Percentiles rank a stretch among this genome's conserved stretches.
These are phyloP conservation scores for Suillus sp. DNA, from an alignment of 768 basidiomycete genomes.

Conservation along the genomic window DNA sequence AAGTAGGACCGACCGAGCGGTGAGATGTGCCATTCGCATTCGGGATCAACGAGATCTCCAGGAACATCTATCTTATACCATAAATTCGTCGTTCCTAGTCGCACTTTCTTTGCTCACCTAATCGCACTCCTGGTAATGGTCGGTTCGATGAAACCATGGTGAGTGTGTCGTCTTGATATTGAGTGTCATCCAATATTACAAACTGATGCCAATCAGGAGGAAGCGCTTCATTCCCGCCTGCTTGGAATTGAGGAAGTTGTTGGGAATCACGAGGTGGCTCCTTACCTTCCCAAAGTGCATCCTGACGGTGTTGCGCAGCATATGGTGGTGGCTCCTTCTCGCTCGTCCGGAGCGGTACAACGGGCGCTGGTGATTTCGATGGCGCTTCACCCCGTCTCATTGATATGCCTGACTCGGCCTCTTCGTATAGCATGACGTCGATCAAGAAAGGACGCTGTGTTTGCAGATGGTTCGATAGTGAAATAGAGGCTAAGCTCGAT, in stretches of 20 bases:
- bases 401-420: too few species aligned
- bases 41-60: not conserved
- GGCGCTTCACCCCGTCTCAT: too few species aligned
- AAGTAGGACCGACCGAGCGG: conserved; percentile 3
- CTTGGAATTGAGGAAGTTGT: not conserved
- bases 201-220: not conserved
- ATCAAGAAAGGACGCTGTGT: not conserved
- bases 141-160: not conserved
- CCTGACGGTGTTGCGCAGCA: conserved; percentile 1
- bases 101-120: not conserved
- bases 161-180: not conserved
- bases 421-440: too few species aligned
- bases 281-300: not conserved
- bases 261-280: not conserved
- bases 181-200: fast-evolving
- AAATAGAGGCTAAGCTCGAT: too few species aligned
- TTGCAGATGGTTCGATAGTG: not conserved
- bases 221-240: not conserved
- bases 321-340: not conserved
- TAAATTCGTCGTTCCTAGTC: not conserved
- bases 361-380: too few species aligned
- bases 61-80: not conserved
- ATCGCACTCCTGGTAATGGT: conserved; percentile 2
- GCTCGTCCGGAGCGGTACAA: too few species aligned
- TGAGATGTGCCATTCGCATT: conserved; percentile 4